Base-by-base conservation (phyloP, 1,284 basidiomycete species). In the Phellinidium pouzarii region DNA sequence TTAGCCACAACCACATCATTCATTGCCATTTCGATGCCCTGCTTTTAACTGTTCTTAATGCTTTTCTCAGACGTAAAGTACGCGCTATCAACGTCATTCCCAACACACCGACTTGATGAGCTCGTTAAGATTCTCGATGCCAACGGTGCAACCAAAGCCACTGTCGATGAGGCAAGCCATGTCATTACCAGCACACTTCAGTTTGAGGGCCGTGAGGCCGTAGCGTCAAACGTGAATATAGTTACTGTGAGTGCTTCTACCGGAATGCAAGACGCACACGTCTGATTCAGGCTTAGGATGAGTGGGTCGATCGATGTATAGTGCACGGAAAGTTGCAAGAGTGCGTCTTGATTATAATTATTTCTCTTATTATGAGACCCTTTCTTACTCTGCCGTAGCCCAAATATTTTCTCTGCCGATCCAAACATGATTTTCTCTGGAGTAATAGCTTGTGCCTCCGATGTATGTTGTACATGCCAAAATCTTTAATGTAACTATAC, bases 381-480 rank as follows among this genome's bases (percentile, higher is more conserved):
- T 20, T 8, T 46, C 11, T 37, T 14, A 37, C 36, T 7, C n/a
- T 31, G 27, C 25, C n/a, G 38, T 61, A 77, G 80, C 53, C 62
- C 78, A 8, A 68, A 74, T 23, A 78, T 73, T 61, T 94, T 83
- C 69, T 92, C 89, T 3, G 74, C 87, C 7, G 82, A 92, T 64
- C 84, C 86, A 1, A 65, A 73, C 0, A 80, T 81, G 73, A 75
- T 93, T 54, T 94, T 94, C 68, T 93, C 91, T 2, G 88, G 89
- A 1, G 72, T 92, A 34, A 76, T 90, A 12, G 85, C 81, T 0
- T 82, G 80, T 59, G 77, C 80, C 4, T 73, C 79, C 5, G 83
- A 83, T 58, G 84, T 88, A 54, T 41, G 74, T 64, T 17, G 37
- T 48, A 20, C 29, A 26, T 44, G 44, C 7, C 25, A 8, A 48